Base-by-base conservation (phyloP, 768 basidiomycete genomes). In the Agrocybe chaxingu region DNA sequence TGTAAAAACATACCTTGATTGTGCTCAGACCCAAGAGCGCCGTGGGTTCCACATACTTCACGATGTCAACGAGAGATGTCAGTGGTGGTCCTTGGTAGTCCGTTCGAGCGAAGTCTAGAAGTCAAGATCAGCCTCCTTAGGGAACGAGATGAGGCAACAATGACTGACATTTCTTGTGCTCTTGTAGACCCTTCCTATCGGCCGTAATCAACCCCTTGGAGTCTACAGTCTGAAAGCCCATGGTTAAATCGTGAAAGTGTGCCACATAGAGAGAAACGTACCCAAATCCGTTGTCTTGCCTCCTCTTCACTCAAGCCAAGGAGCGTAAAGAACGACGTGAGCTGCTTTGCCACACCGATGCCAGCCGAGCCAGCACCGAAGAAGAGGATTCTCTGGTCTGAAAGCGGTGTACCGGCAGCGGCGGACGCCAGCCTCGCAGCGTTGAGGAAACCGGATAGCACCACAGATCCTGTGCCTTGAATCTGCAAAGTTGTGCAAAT, bases 301-400 rank as follows among this genome's bases (percentile, higher is more conserved):
- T 88, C 84, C 51, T 87, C 79, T 55, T 79, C 82, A 13, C 68
- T 71, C 65, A 89, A 55, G 7, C 87, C 86, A 37, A 78, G 69
- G 57, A 88, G 66, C 45, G 78, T 87, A 74, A 92, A 91, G 75
- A 92, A 94, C 49, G 86, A 87, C 64, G 82, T 73, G 29, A 89
- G 73, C 62, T 94, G 91, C 68, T 82, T 84, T 39, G 87, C 92
- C 35, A 96, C 93, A 48, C 92, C 93, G 45, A 94, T 87, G 40
- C 92, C 92, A 7, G 89, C 87, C 8, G 85, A 87, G 0, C 93
- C 93, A 1, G 92, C 91, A n/a, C 93, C 93, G 45, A 89, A 84
- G 77, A 96, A 94, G 45, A 95, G 74, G 59, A 95, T 87, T 40
- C 81, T 80, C 58, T 95, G 92, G 42, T 89, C 87, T 24, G 74